A percentile compares a stretch with the other conserved stretches of the same genome.
Conservation (phyloP, 305 asterid species). For the Solanum aculeatissimum region DNA sequence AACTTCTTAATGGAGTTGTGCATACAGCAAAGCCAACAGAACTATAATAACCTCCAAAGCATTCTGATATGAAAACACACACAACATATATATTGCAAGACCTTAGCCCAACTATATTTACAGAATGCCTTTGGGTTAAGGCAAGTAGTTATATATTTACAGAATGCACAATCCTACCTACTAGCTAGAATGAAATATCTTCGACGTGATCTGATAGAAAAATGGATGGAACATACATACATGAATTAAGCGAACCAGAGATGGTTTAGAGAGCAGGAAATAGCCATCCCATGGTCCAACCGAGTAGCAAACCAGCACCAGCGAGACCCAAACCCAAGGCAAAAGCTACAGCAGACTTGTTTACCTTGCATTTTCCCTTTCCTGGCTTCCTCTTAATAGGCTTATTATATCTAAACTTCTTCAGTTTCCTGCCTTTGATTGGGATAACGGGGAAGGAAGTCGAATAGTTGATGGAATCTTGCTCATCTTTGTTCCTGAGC, state of each 20-base stretch:
- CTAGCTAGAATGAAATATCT: not conserved
- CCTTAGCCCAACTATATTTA: not conserved
- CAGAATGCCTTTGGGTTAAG: not conserved
- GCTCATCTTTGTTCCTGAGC: slow-evolving; percentile 24
- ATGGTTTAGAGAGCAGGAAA: slow-evolving; percentile 24
- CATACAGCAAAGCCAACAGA: not conserved
- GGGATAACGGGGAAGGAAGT: slow-evolving; percentile 7
- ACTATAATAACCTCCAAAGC: not conserved
- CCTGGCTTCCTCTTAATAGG: slow-evolving; percentile 18
- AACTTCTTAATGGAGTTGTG: not conserved
- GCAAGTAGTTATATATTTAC: not conserved
- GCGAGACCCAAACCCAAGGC: slow-evolving; percentile 55
- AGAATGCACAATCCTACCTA: not conserved
- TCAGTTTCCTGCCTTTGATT: slow-evolving; percentile 1
- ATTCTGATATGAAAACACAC: not conserved
- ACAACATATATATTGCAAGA: not conserved
- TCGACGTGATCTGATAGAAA: not conserved
- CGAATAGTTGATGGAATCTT: slow-evolving; percentile 1
- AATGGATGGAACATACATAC: not conserved
- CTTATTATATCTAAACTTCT: slow-evolving; percentile 12
- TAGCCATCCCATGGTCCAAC: slow-evolving; percentile 62
- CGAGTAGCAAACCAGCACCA: slow-evolving; percentile 56
- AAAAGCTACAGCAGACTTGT: slow-evolving; percentile 31
- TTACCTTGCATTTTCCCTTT: slow-evolving; percentile 3
- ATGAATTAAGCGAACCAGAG: not conserved